These are phyloP conservation scores for Acanthamoeba lenticulata DNA, from an alignment of 208 protist genomes.

Conservation along the genomic window DNA sequence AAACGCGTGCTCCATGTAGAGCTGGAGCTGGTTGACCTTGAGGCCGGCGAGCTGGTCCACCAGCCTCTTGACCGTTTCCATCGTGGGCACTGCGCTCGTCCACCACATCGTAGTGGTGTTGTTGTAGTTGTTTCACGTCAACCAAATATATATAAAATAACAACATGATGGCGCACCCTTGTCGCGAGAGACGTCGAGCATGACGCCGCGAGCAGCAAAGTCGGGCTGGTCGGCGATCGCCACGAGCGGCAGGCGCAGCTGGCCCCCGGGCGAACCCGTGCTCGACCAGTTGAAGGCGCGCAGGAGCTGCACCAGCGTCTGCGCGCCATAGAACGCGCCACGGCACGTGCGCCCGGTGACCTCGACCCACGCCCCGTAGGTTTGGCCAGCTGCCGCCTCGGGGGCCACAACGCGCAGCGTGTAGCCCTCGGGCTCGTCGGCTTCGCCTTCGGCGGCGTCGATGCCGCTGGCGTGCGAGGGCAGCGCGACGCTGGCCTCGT, in stretches of 20 bases:
- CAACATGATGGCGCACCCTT: background rate
- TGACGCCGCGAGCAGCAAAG: conserved; percentile 35
- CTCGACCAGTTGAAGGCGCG: background rate
- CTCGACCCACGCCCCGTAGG: background rate
- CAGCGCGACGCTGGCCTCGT: background rate
- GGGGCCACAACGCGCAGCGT: background rate
- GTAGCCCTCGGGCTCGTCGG: background rate
- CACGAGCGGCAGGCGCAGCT: conserved; percentile 2
- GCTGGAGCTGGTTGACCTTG: conserved; percentile 55
- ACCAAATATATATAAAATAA: no score
- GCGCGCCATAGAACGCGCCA: conserved; percentile 32
- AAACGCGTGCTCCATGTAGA: conserved; percentile 61
- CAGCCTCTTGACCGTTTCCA: conserved; percentile 60
- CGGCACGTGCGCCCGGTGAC: conserved; percentile 22
- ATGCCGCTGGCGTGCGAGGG: background rate
- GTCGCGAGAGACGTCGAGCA: conserved; percentile 55
- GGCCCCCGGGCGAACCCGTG: no score
- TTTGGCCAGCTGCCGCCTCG: background rate
- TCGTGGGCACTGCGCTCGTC: background rate
- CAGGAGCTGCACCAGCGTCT: conserved; percentile 30
- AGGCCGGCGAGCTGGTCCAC: conserved; percentile 25
- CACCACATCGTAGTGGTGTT: background rate
- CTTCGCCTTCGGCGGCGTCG: background rate
- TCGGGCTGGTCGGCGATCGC: conserved; percentile 54
- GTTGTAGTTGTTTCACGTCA: background rate